Conservation (phyloP, 331 rosid genomes). For the Arachis monticola region DNA sequence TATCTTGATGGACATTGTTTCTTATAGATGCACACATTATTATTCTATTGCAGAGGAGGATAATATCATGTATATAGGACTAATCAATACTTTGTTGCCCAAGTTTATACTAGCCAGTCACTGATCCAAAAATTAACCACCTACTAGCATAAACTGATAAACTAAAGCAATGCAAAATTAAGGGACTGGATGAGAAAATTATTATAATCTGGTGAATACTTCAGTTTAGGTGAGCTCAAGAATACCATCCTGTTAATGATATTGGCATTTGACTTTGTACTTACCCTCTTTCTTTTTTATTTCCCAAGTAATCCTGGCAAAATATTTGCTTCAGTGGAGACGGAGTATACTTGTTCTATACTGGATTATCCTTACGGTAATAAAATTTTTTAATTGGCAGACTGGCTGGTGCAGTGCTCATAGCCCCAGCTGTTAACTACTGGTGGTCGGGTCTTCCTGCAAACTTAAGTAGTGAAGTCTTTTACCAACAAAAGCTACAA, state of each 20-base stretch:
- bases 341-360: not conserved
- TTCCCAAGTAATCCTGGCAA: not conserved
- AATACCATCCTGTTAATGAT: not conserved
- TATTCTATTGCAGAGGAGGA: too few species aligned
- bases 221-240: not conserved
- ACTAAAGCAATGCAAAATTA: too few species aligned
- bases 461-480: conserved; percentile 60
- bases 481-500: conserved; percentile 41
- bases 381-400: conserved; percentile 40
- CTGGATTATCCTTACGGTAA: conserved; percentile 15
- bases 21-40: too few species aligned
- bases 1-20: too few species aligned
- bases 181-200: not conserved
- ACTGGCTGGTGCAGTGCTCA: conserved; percentile 71
- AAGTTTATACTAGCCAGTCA: too few species aligned
- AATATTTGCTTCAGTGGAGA: conserved; percentile 4
- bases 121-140: too few species aligned
- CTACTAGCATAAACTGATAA: too few species aligned
- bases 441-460: conserved; percentile 84
- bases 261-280: not conserved
- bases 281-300: not conserved
- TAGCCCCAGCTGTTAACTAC: conserved; percentile 69
- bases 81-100: too few species aligned
- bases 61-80: too few species aligned
- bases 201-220: not conserved